Evolutionary conservation across 768 basidiomycete species (phyloP).

Genomic region (Tephrocybe sp.): DNA sequence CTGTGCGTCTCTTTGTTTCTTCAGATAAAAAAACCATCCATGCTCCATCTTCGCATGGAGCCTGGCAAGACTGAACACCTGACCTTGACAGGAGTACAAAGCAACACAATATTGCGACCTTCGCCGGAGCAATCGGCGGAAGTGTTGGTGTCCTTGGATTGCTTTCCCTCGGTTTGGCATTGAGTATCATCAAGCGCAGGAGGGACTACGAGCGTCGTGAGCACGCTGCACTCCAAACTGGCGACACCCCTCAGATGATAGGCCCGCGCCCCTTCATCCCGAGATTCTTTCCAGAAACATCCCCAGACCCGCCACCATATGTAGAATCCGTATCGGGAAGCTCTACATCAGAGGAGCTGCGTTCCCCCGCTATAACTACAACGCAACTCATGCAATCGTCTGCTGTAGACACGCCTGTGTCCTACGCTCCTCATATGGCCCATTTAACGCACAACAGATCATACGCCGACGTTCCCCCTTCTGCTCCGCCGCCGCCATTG

Average conservation of each 20-base stretch:
- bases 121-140: slow-evolving; percentile 54
- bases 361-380: slow-evolving; percentile 8
- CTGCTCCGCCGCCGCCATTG: slow-evolving; percentile 22
- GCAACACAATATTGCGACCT: slow-evolving; percentile 42
- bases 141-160: slow-evolving; percentile 50
- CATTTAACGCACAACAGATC: background rate
- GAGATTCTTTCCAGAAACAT: slow-evolving; percentile 57
- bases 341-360: slow-evolving; percentile 13
- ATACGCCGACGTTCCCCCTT: slow-evolving; percentile 32
- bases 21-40: no score
- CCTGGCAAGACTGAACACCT: no score
- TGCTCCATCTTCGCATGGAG: no score
- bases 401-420: background rate
- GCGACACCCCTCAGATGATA: slow-evolving; percentile 39
- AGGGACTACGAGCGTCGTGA: slow-evolving; percentile 40
- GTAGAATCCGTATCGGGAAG: slow-evolving; percentile 25
- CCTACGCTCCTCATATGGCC: background rate
- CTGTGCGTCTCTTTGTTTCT: no score
- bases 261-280: slow-evolving; percentile 53
- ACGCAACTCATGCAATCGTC: background rate
- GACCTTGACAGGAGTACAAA: slow-evolving; percentile 20
- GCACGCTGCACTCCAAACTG: slow-evolving; percentile 29
- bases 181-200: slow-evolving; percentile 52
- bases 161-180: slow-evolving; percentile 45
- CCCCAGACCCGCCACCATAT: slow-evolving; percentile 40